phyloP scores from a whole-genome alignment of 768 basidiomycete genomes.

The Candolleomyces aberdarensis region DNA sequence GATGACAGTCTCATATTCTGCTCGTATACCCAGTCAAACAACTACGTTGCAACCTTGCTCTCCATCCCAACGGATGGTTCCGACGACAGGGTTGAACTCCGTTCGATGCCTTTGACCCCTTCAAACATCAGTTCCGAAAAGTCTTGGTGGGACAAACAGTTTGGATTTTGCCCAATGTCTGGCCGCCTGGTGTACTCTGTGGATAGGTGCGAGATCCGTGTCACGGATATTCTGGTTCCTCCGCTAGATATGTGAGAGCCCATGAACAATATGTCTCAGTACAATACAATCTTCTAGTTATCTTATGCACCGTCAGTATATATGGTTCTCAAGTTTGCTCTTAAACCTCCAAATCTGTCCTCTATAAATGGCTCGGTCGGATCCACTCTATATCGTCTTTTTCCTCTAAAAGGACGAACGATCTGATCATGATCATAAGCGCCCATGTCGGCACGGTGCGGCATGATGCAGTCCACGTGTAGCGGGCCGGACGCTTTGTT shows the following conservation, averaged over 20 bases:
- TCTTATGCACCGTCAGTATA: too few species aligned
- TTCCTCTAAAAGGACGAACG: too few species aligned
- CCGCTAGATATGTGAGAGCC: background rate
- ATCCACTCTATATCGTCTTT: too few species aligned
- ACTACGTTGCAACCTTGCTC: background rate
- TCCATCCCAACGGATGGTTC: background rate
- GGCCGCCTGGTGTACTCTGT: background rate
- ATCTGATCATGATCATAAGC: too few species aligned
- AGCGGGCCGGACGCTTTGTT: background rate
- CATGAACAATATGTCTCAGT: background rate
- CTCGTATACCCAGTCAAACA: background rate
- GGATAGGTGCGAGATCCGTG: background rate
- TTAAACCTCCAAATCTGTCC: too few species aligned
- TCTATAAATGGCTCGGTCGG: too few species aligned
- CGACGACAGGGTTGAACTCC: background rate
- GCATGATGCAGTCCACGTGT: background rate
- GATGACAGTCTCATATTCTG: background rate
- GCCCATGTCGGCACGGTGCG: background rate
- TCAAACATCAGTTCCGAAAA: background rate
- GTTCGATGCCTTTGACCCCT: background rate
- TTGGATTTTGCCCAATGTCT: conserved; percentile 1
- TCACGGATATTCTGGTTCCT: background rate
- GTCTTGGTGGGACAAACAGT: background rate
- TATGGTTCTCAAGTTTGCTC: too few species aligned
- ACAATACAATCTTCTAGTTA: too few species aligned